These are phyloP conservation scores for Beauveria pseudobassiana DNA, from an alignment of 2,329 filamentous ascomycete species.

Conservation along the genomic window DNA sequence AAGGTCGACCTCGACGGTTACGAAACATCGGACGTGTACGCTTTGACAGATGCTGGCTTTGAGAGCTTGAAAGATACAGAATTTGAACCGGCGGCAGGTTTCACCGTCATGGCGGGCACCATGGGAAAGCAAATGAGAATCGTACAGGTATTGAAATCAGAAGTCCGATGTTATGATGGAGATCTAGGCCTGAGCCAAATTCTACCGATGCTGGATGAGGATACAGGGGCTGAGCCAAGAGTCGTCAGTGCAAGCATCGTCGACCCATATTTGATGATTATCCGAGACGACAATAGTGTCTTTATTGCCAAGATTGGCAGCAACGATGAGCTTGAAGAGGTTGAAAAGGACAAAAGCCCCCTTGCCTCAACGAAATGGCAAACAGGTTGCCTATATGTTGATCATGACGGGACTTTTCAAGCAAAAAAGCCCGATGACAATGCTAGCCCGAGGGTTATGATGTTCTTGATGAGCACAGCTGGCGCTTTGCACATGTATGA, in stretches of 20 bases:
- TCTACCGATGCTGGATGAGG: constrained; percentile 85
- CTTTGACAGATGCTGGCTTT: constrained; percentile 64
- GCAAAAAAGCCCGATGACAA: constrained; percentile 31
- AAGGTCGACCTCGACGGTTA: constrained; percentile 61
- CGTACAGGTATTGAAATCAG: constrained; percentile 78
- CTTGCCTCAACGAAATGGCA: constrained; percentile 64
- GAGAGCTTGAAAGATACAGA: constrained; percentile 75
- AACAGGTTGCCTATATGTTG: constrained; percentile 76
- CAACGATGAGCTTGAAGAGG: constrained; percentile 77
- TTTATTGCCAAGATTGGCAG: constrained; percentile 69
- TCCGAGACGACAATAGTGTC: constrained; percentile 76
- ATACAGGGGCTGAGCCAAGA: constrained; percentile 71
- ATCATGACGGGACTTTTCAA: constrained; percentile 50
- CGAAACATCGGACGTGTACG: constrained; percentile 73
- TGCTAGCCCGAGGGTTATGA: constrained; percentile 46
- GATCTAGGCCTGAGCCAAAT: constrained; percentile 87
- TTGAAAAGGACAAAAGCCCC: constrained; percentile 54
- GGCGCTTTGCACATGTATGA: constrained; percentile 72
- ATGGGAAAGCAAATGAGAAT: constrained; percentile 75
- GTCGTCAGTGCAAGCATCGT: constrained; percentile 75
- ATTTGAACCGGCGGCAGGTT: constrained; percentile 83
- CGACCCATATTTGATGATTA: constrained; percentile 76
- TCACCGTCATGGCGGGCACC: constrained; percentile 77
- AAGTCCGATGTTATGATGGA: constrained; percentile 85
- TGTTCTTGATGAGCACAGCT: constrained; percentile 71